Conservation (phyloP, 208 protist species). For the Leishmania braziliensis region DNA sequence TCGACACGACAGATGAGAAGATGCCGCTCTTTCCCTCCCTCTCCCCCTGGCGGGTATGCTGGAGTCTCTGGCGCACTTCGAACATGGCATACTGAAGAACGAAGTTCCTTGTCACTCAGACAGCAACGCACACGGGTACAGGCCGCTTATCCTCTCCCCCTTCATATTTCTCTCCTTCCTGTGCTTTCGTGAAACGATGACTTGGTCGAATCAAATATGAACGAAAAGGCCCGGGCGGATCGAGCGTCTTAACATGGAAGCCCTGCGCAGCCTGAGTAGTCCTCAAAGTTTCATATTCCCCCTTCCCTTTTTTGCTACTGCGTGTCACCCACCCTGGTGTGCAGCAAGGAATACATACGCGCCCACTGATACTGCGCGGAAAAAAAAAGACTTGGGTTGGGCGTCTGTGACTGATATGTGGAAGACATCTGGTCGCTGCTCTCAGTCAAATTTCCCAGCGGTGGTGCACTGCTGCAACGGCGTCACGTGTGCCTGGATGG, state of each 20-base stretch:
- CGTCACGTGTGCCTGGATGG: background rate
- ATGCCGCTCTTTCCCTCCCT: background rate
- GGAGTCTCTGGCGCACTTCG: background rate
- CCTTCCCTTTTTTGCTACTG: background rate
- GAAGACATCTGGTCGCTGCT: background rate
- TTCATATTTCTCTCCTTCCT: too few relatives aligned
- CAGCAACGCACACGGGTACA: background rate
- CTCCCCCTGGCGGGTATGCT: background rate
- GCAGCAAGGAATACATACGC: background rate
- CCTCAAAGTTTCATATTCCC: background rate
- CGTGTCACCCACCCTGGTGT: background rate
- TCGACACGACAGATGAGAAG: background rate
- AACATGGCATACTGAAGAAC: background rate
- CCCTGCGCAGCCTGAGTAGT: too few relatives aligned
- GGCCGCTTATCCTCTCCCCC: background rate
- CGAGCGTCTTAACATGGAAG: background rate
- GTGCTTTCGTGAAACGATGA: background rate
- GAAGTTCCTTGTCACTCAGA: background rate
- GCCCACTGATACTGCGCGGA: background rate
- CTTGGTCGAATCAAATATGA: background rate
- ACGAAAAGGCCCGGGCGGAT: background rate
- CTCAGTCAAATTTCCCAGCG: background rate
- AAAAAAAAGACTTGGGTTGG: background rate
- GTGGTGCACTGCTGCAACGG: background rate
- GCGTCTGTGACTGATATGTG: background rate